These are phyloP conservation scores for Acer yangbiense DNA, from an alignment of 345 rosid species.

Conservation along the genomic window DNA sequence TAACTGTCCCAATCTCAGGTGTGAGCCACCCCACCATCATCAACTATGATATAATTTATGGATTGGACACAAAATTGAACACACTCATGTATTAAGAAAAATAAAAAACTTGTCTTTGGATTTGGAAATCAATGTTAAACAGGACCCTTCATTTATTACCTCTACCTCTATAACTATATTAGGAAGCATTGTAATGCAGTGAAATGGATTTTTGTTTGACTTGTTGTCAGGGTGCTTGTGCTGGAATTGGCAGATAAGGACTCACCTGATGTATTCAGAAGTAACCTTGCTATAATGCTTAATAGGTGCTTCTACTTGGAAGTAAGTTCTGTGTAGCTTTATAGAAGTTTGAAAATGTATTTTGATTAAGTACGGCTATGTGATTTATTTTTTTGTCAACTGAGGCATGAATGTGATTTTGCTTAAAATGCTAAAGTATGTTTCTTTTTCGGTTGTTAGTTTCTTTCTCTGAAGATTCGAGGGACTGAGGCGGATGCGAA, in stretches of 20 bases:
- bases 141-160: too few relatives aligned
- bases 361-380: not conserved
- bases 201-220: not conserved
- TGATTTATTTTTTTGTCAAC: not conserved
- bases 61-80: not conserved
- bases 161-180: too few relatives aligned
- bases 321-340: conserved; percentile 32
- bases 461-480: conserved; percentile 51
- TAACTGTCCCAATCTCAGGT: conserved; percentile 64
- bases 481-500: conserved; percentile 39
- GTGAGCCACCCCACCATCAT: not conserved
- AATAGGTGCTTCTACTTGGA: conserved; percentile 48
- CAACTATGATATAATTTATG: not conserved
- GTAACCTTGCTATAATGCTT: conserved; percentile 42
- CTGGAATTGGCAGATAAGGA: conserved; percentile 46
- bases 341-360: not conserved
- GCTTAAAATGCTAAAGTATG: conserved; percentile 25
- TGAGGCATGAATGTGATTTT: not conserved
- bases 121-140: too few relatives aligned
- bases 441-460: conserved; percentile 41
- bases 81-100: too few relatives aligned
- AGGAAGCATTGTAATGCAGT: not conserved
- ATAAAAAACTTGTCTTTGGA: too few relatives aligned
- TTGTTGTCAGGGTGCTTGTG: conserved; percentile 43
- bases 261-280: conserved; percentile 25